Conservation (phyloP, 345 rosid genomes). For the Hevea brasiliensis region DNA sequence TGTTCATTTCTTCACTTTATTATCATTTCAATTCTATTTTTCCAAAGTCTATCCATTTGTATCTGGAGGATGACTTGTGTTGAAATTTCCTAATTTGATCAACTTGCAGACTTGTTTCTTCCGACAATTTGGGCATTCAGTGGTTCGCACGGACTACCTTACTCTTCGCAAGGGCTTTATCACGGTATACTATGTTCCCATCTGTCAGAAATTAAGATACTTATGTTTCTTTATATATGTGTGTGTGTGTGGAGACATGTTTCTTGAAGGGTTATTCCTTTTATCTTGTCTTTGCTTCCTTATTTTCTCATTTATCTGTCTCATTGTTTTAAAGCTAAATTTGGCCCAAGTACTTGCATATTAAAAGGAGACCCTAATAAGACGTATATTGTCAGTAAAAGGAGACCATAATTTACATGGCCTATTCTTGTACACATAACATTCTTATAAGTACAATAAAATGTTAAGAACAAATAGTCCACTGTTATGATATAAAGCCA, state of each 20-base stretch:
- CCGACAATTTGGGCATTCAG: slow-evolving; percentile 84
- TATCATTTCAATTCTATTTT: not conserved
- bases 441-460: not conserved
- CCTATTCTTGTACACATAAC: not conserved
- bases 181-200: slow-evolving; percentile 44
- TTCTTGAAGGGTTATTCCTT: not conserved
- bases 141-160: slow-evolving; percentile 82
- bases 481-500: too few relatives aligned
- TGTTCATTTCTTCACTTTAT: not conserved
- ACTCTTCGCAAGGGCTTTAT: slow-evolving; percentile 89
- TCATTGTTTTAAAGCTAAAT: not conserved
- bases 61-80: slow-evolving; percentile 2
- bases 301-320: not conserved
- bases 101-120: slow-evolving; percentile 82
- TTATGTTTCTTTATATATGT: not conserved
- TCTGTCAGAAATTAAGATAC: not conserved
- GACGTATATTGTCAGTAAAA: not conserved
- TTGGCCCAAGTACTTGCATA: not conserved
- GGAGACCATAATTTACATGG: not conserved
- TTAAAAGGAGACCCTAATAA: not conserved
- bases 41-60: not conserved
- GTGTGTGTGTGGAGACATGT: not conserved
- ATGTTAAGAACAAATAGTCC: not conserved
- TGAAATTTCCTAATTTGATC: slow-evolving; percentile 15
- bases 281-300: not conserved